Percentiles rank a stretch among this genome's conserved stretches.
Conservation (phyloP, 805 yeast genomes). For the Clavispora phyllophila region DNA sequence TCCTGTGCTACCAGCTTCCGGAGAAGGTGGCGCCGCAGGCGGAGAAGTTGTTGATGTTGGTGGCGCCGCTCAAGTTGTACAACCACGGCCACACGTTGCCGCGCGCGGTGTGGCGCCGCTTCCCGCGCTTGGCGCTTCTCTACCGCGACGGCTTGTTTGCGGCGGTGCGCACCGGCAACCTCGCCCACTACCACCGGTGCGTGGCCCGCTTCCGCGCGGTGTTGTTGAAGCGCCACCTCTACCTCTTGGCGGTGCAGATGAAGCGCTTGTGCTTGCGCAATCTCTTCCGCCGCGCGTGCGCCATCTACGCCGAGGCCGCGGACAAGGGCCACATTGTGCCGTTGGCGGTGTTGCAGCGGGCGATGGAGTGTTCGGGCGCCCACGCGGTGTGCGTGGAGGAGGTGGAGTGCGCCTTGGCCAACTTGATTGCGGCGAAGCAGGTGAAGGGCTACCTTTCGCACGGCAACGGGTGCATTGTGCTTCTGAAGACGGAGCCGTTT, state of each 20-base stretch:
- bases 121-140: constrained; percentile 36
- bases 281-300: constrained; percentile 39
- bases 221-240: constrained; percentile 55
- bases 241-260: constrained; percentile 51
- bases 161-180: constrained; percentile 51
- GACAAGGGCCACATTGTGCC: constrained; percentile 32
- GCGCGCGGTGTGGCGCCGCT: constrained; percentile 31
- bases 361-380: constrained; percentile 26
- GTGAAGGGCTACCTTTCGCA: constrained; percentile 83
- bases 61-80: constrained; percentile 61
- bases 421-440: constrained; percentile 51
- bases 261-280: constrained; percentile 47
- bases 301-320: constrained; percentile 18
- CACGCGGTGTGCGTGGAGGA: constrained; percentile 37
- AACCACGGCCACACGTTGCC: constrained; percentile 44
- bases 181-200: constrained; percentile 44
- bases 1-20: constrained; percentile 19
- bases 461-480: constrained; percentile 63
- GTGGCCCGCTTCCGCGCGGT: constrained; percentile 42
- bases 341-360: constrained; percentile 40
- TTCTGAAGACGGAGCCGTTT: constrained; percentile 71
- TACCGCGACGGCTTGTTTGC: constrained; percentile 45
- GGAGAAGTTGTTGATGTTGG: constrained; percentile 49
- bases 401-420: constrained; percentile 66
- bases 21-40: constrained; percentile 20